Evolutionary conservation across 768 basidiomycete genomes (phyloP).

Genomic region (Cyclocybe aegerita): DNA sequence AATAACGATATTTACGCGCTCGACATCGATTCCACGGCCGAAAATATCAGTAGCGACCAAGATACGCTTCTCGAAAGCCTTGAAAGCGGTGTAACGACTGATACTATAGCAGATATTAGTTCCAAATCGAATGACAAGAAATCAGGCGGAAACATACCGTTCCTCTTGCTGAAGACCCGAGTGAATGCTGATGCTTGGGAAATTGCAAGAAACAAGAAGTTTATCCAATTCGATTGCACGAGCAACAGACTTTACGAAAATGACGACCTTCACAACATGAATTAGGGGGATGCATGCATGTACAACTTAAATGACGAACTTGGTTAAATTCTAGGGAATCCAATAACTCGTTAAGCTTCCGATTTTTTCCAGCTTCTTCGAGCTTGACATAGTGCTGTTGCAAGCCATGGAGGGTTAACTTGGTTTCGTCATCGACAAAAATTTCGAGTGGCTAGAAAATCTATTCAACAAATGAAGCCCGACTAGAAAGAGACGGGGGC

Average conservation of each 20-base stretch:
- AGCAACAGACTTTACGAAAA: conserved; percentile 98
- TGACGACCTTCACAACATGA: conserved; percentile 75
- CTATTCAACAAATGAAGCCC: not conserved
- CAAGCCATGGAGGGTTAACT: conserved; percentile 94
- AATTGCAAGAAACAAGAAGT: conserved; percentile 94
- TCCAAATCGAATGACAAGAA: not conserved
- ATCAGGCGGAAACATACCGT: conserved; percentile 56
- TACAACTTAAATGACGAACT: conserved; percentile 37
- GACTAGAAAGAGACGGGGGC: conserved; percentile 29
- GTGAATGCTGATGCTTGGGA: conserved; percentile 97
- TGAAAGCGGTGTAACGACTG: conserved; percentile 95
- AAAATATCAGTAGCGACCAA: conserved; percentile 99
- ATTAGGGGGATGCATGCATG: not conserved
- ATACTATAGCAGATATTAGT: conserved; percentile 53
- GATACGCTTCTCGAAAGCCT: conserved; percentile 99
- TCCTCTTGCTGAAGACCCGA: conserved; percentile 94
- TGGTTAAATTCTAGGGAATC: conserved; percentile 99
- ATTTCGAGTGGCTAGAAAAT: conserved; percentile 88
- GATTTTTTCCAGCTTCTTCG: conserved; percentile 93
- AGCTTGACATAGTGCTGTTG: conserved; percentile 99
- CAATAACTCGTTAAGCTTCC: conserved; percentile 93
- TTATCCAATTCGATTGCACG: conserved; percentile 97
- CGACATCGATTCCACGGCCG: conserved; percentile 98
- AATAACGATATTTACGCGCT: conserved; percentile 98
- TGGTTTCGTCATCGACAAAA: conserved; percentile 99